Evolutionary conservation across 352 stramenopile genomes (phyloP), one percentile per base, ranked within the genome.

Genomic region (Phytophthora chlamydospora): DNA sequence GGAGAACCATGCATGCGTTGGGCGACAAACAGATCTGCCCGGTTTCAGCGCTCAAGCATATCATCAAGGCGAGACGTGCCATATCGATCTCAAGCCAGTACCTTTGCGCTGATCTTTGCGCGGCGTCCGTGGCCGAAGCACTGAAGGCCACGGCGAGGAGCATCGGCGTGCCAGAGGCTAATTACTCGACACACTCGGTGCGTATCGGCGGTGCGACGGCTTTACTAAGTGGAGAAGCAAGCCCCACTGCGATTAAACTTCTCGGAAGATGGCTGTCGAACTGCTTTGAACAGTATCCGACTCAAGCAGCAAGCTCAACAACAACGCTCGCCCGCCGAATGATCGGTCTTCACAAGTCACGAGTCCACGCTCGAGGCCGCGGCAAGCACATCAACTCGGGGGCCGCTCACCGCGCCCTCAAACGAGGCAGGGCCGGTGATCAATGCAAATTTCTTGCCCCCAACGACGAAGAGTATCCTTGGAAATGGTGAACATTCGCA

Each of bases 341-440:
- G 55, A 11, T 50, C 1, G 29, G 27, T 1, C 16, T 7, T 10
- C 3, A 47, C 24, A 19, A 0, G 2, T 19, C 6, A 52, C 31
- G 14, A 27, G 0, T 40, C 7, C 33, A 44, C 7, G 11, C n/a
- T 17, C 31, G 45, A 44, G 35, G 17, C 3, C 55, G 7, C n/a
- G 32, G 4, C 21, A 21, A 64, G 56, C 40, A 57, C n/a, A 50
- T 51, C n/a, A 44, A 27, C 13, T 50, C n/a, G 35, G 44, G 54
- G 54, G 54, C 35, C 54, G 29, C 45, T 63, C 45, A 45, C 45
- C 46, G 41, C 56, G 45, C 46, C 39, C 56, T 57, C 36, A 64
- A 43, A 49, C 42, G 10, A 31, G 42, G 54, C 19, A 27, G 40
- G 21, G 11, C 4, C 34, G 50, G 56, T 50, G 14, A 29, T 29